These are phyloP conservation scores for Isatis lusitanica DNA, from an alignment of 441 rosid genomes.

Conservation along the genomic window DNA sequence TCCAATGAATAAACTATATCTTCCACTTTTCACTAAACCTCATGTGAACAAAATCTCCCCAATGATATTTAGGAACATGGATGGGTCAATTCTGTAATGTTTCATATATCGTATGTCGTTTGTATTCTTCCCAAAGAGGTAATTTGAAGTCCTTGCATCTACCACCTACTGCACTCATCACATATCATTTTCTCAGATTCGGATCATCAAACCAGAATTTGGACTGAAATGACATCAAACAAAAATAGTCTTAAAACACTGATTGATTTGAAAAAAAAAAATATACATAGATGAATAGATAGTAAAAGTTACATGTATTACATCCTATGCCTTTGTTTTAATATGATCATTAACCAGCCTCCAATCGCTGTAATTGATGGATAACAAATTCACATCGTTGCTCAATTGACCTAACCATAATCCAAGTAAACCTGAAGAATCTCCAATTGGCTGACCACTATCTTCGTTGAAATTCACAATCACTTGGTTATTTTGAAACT, in stretches of 20 bases:
- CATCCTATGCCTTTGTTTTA: neutral
- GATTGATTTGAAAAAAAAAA: neutral
- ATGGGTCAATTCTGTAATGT: neutral
- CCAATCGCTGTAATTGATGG: neutral
- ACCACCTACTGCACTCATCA: neutral
- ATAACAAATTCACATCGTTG: conserved; percentile 1
- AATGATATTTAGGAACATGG: neutral
- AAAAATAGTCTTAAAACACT: neutral
- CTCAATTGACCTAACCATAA: conserved; percentile 10
- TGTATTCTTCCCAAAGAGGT: neutral
- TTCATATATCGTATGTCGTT: neutral
- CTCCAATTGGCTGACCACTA: neutral
- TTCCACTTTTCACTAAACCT: neutral
- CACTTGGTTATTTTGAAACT: too few relatives aligned
- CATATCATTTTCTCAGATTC: neutral
- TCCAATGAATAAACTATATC: neutral
- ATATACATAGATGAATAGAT: neutral
- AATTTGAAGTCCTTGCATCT: neutral
- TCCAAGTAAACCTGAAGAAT: conserved; percentile 4
- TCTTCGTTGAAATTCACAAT: neutral
- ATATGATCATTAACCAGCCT: neutral
- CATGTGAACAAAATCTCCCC: neutral
- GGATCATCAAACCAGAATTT: conserved; percentile 8
- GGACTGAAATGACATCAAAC: neutral
- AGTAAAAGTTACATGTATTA: neutral